Evolutionary conservation across 2,329 filamentous ascomycete species (phyloP), one percentile per base, ranked within the genome.

Genomic region (Phialocephala sp.): DNA sequence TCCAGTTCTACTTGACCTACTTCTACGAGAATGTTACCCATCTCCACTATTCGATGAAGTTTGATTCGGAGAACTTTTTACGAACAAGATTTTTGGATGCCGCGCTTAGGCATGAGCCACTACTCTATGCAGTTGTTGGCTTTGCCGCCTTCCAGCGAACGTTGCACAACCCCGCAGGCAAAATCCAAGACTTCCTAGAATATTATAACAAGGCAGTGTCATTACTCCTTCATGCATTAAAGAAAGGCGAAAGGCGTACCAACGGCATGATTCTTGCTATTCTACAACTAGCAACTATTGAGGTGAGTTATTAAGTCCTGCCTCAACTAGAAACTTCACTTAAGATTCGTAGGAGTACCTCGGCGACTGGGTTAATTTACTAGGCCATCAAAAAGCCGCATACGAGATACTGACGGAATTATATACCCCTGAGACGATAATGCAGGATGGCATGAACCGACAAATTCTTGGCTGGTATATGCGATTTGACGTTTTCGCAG

Each of bases 321-420:
- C 36, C 32, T 39, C 14, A 24, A 54, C 22, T 14, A 54, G n/a
- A 12, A 50, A 37, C 4, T 20, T 12, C 11, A 20, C 55, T 57
- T 50, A n/a, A 14, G 22, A 50, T 67, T 72, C 60, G 60, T 54
- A 97, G 93, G 95, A 98, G 79, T 96, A 93, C 73, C 84, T 98
- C 55, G 95, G 95, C 14, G 95, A 99, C 76, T 98, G 93, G 93
- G 88, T 96, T 61, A 97, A 96, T 73, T 83, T 98, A 18, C 90
- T 95, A 79, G 92, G 93, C 24, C 95, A 98, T 76, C 94, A 97
- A 76, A 93, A 91, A 75, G 95, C 94, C 12, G 95, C 95, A 0
- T 87, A 91, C 74, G 88, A 92, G 69, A 90, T 98, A 72, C 81
- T 98, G 55, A 90, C 85, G 1, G 87, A 90, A 52, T 80, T 97